Base-by-base conservation (phyloP, 192 early-diverging fungal genomes). In the Umbelopsis sp. region DNA sequence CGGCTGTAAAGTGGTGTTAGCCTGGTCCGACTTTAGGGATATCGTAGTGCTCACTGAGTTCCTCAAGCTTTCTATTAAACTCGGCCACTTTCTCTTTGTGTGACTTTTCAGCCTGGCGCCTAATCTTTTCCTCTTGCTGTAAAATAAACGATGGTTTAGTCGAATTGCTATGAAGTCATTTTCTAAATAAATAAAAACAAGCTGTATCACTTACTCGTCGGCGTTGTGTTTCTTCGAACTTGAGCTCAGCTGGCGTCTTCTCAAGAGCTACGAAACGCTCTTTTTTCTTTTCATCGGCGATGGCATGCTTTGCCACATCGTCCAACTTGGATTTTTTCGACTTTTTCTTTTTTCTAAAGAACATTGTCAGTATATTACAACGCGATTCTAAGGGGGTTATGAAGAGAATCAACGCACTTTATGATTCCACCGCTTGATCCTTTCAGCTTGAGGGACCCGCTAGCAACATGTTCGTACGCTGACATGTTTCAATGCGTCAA, bases 21-120 rank as follows among this genome's bases (percentile, higher is more conserved):
- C 91, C 90, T 35, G 90, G 90, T 72, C 91, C 89, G 65, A 92
- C 91, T 69, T 91, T 91, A 44, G 92, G 91, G 76, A 94, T 91
- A 73, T 94, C 92, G 80, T 92, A 88, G 80, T 92, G 92, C 73
- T 94, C 92, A 64, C 82, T 86, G 64, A 94, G 81, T 35, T 85
- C 78, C 68, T 91, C 90, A 18, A 93, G 80, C 68, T 92, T 89
- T 30, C 82, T 81, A 73, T 93, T 93, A 67, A 91, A 85, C 41
- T 93, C 91, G 55, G 87, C 85, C 8, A 93, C 91, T 46, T 87
- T 84, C 55, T 93, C 91, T 74, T 89, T 91, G 80, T 93, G 91
- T 12, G 90, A 91, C 71, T 87, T 87, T 52, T 77, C 66, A 0
- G 90, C 91, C 16, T 80, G 80, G 73, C 92, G 90, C 13, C 76